Percentiles rank a stretch among this genome's conserved stretches.
Evolutionary conservation across 129 eudicot species (phyloP).

Genomic region (Scalesia atractyloides): DNA sequence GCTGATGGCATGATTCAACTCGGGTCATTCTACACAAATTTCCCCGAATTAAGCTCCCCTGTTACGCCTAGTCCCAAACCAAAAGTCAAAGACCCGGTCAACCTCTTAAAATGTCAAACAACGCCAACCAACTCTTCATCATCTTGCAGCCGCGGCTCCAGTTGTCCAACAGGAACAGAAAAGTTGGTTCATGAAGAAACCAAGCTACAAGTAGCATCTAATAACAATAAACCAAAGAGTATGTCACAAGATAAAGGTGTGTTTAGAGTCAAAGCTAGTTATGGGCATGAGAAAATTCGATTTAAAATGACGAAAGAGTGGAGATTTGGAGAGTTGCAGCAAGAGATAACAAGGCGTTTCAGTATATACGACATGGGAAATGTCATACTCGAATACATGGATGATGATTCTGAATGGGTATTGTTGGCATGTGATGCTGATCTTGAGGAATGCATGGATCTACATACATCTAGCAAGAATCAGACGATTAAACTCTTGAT

Average conservation of each 20-base stretch:
- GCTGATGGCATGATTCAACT: slow-evolving; percentile 56
- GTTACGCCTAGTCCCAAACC: slow-evolving; percentile 30
- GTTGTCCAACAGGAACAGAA: slow-evolving; percentile 24
- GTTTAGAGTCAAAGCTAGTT: slow-evolving; percentile 51
- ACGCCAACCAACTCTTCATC: slow-evolving; percentile 46
- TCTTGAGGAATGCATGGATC: slow-evolving; percentile 66
- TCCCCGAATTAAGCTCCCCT: slow-evolving; percentile 50
- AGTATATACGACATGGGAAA: slow-evolving; percentile 29
- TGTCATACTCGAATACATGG: slow-evolving; percentile 50
- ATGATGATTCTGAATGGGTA: slow-evolving; percentile 70
- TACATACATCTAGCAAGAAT: slow-evolving; percentile 42
- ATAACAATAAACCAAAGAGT: slow-evolving; percentile 28
- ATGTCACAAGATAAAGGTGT: slow-evolving; percentile 23
- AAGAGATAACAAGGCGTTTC: slow-evolving; percentile 51
- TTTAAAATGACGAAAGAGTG: slow-evolving; percentile 42
- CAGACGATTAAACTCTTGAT: slow-evolving; percentile 50
- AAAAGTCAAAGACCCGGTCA: slow-evolving; percentile 39
- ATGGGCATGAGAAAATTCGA: slow-evolving; percentile 55
- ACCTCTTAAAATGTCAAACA: slow-evolving; percentile 25
- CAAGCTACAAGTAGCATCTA: slow-evolving; percentile 39
- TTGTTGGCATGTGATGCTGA: slow-evolving; percentile 68
- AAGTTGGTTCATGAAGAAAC: slow-evolving; percentile 36
- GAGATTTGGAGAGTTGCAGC: slow-evolving; percentile 43
- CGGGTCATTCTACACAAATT: slow-evolving; percentile 54
- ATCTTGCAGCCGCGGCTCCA: slow-evolving; percentile 48